Evolutionary conservation across 768 basidiomycete species (phyloP), one percentile per base, ranked within the genome.

Genomic region (Suillus occidentalis): DNA sequence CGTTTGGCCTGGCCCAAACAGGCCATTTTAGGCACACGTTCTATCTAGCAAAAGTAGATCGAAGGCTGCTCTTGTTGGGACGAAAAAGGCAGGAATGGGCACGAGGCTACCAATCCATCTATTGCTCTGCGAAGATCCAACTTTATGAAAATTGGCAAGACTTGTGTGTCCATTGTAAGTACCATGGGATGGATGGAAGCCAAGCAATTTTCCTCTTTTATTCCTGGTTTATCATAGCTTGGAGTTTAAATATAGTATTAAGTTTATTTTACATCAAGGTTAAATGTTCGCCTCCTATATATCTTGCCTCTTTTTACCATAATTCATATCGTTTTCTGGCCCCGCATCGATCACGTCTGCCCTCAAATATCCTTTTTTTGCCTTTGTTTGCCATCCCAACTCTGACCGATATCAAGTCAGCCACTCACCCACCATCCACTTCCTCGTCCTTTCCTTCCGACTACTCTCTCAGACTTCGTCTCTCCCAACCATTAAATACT

Each of bases 51-150:
- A 50, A 50, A 37, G 55, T 37, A 39, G 56, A 57, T 57, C 56
- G 39, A 18, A 16, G 45, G 5, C 28, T 22, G 73, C 70, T 75
- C 72, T 75, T 76, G 75, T 76, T 67, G 45, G 16, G 20, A 52
- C 69, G 0, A 65, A 73, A 66, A 20, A 57, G 68, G 75, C 50
- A 69, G 67, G 65, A 40, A 67, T 40, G 56, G 59, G 47, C 67
- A 65, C 62, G 70, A 65, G 61, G 61, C 43, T 63, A 63, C 63
- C 22, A 36, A 56, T 56, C 63, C 3, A 49, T 39, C 36, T 31
- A 62, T 42, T 43, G 45, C 31, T 63, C 69, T 68, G 60, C 68
- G 61, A 64, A 62, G 43, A 56, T 18, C 22, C 25, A 39, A 52
- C 9, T 53, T 61, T 47, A 31, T n/a, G 52, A 28, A 62, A 62